Percentiles rank a stretch among this genome's conserved stretches.
Evolutionary conservation across 306 rosid species (phyloP).

Genomic region (Cicer arietinum): DNA sequence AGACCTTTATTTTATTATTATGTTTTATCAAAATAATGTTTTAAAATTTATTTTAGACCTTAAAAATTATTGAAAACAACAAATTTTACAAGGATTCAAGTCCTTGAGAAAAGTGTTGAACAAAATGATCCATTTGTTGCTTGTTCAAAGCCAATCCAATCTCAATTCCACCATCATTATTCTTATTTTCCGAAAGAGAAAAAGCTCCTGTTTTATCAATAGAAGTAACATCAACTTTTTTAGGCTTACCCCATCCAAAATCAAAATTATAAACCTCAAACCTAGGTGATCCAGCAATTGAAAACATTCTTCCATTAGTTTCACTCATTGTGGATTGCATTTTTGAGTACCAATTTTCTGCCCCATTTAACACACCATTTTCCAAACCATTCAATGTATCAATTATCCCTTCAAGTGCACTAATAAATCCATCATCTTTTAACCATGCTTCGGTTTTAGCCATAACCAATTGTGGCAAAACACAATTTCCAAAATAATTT

Average conservation of each 20-base stretch:
- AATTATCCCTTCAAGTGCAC: constrained; percentile 26
- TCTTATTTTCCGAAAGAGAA: constrained; percentile 41
- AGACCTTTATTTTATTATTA: too few relatives aligned
- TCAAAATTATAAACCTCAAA: constrained; percentile 55
- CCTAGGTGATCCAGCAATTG: constrained; percentile 58
- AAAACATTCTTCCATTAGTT: neutral
- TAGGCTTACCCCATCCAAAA: constrained; percentile 66
- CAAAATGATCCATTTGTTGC: constrained; percentile 38
- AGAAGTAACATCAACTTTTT: constrained; percentile 54
- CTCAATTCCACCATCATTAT: constrained; percentile 48
- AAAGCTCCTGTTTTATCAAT: constrained; percentile 46
- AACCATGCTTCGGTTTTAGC: neutral
- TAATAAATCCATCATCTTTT: constrained; percentile 39
- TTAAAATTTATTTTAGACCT: too few relatives aligned
- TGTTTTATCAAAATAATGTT: too few relatives aligned
- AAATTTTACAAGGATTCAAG: constrained; percentile 35
- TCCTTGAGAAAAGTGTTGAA: constrained; percentile 9
- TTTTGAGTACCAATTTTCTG: constrained; percentile 4
- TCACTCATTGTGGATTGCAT: neutral
- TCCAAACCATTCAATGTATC: constrained; percentile 28
- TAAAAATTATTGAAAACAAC: too few relatives aligned
- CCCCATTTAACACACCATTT: constrained; percentile 31
- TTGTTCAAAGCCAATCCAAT: constrained; percentile 49
- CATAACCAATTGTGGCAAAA: neutral
- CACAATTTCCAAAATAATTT: constrained; percentile 62